These are phyloP conservation scores for Saccharomyces hybrid DNA, from an alignment of 1,139 yeast species.

Conservation along the genomic window DNA sequence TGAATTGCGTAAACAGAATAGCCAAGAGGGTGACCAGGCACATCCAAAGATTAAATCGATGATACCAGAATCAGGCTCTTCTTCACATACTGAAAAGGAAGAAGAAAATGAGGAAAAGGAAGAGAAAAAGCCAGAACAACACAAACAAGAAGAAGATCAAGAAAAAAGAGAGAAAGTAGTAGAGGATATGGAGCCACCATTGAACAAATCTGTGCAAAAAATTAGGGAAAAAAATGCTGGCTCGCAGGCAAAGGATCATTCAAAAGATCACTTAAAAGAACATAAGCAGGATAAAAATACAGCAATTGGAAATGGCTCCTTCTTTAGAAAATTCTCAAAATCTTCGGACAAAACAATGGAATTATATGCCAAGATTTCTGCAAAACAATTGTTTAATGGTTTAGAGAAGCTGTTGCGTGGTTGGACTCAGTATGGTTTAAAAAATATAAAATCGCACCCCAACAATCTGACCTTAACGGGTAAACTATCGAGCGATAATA, in stretches of 20 bases:
- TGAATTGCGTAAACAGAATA: neutral
- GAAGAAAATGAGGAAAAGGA: constrained; percentile 2
- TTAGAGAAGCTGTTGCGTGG: constrained; percentile 53
- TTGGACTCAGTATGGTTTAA: constrained; percentile 68
- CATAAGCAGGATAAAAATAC: constrained; percentile 8
- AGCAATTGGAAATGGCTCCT: constrained; percentile 25
- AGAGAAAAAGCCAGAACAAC: neutral
- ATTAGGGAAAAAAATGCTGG: constrained; percentile 3
- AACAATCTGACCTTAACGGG: constrained; percentile 47
- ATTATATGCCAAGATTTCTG: constrained; percentile 29
- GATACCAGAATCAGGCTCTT: constrained; percentile 4
- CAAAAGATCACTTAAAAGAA: constrained; percentile 12
- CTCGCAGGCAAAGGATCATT: constrained; percentile 14
- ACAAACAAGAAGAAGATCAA: neutral
- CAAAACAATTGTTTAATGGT: constrained; percentile 53
- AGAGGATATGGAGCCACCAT: constrained; percentile 15
- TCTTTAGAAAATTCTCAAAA: constrained; percentile 56
- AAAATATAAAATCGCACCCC: constrained; percentile 44
- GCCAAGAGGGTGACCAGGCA: neutral
- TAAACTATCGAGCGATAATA: constrained; percentile 51
- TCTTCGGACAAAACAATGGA: constrained; percentile 21
- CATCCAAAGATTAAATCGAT: constrained; percentile 6
- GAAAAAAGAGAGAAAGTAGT: constrained; percentile 4
- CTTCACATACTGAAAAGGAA: neutral
- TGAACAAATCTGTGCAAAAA: neutral